These are phyloP conservation scores for Erysimum pusillum DNA, from an alignment of 441 rosid genomes.

Conservation along the genomic window DNA sequence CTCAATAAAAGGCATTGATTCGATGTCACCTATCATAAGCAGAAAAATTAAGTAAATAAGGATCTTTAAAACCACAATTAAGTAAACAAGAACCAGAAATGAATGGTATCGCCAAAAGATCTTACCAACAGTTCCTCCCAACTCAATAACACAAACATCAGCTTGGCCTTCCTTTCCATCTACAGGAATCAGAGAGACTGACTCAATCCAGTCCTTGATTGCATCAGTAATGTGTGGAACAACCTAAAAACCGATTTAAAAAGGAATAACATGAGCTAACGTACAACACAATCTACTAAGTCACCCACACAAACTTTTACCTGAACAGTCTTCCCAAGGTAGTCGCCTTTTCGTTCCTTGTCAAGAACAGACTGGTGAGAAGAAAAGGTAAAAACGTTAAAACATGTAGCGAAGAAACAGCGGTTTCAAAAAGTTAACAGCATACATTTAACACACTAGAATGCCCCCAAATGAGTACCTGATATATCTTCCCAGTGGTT, in stretches of 20 bases:
- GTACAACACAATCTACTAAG: conserved; percentile 22
- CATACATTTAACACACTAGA: conserved; percentile 4
- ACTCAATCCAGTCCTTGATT: conserved; percentile 69
- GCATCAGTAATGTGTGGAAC: conserved; percentile 85
- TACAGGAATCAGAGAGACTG: conserved; percentile 72
- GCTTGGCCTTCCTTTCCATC: conserved; percentile 77
- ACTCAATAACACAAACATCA: conserved; percentile 80
- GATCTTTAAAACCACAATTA: not conserved
- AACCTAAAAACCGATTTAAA: conserved; percentile 54
- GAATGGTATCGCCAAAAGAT: conserved; percentile 27
- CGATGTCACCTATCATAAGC: conserved; percentile 57
- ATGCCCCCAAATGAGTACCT: conserved; percentile 52
- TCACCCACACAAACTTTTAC: conserved; percentile 43
- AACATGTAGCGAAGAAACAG: not conserved
- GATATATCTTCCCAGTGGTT: conserved; percentile 84
- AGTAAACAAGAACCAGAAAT: not conserved
- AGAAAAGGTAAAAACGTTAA: conserved; percentile 33
- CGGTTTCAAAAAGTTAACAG: not conserved
- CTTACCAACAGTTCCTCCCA: conserved; percentile 83
- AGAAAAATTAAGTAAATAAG: conserved; percentile 4
- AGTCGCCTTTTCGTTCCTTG: conserved; percentile 79
- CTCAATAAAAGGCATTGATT: conserved; percentile 86
- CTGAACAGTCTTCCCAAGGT: conserved; percentile 86
- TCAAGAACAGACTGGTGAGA: conserved; percentile 73
- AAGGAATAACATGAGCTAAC: conserved; percentile 16